Evolutionary conservation across 768 basidiomycete species (phyloP), one percentile per base, ranked within the genome.

Genomic region (Lactarius vividus): DNA sequence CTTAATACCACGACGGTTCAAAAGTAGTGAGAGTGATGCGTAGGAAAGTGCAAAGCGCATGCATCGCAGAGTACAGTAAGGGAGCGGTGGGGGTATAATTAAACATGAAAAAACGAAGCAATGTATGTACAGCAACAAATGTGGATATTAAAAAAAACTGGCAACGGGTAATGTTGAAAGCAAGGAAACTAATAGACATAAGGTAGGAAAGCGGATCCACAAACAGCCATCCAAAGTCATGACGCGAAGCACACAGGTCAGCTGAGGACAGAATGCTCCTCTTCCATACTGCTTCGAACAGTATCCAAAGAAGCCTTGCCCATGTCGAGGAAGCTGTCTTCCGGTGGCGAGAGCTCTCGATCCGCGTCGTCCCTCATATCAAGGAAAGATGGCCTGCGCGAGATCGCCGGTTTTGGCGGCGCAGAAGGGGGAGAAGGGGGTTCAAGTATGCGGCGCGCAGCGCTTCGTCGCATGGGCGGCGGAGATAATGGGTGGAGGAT

Each of bases 341-440:
- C 76, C 37, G 73, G 70, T 1, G 67, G 67, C 18, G 67, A 20
- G 35, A 61, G 63, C 37, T 71, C 69, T 28, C 33, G 66, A 33
- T 74, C 72, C 26, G 35, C 58, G 33, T 75, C 74, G 64, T 80
- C 79, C 28, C 77, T 86, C 64, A 91, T 88, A 40, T 89, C 87
- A 57, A 91, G 77, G 74, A 91, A 91, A 1, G 88, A 89, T 23
- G 89, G 85, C 72, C 89, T 88, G 71, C 80, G 80, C 77, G 87
- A 82, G 66, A 89, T 78, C 8, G 84, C 84, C 57, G 78, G 81
- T 55, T 82, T 81, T 42, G 18, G 29, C 10, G 37, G 31, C 20
- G 33, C 53, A 18, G 66, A 40, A 44, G 75, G 20, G n/a, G 62
- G 46, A 42, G 58, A n/a, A 39, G 59, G 23, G 39, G 46, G 35